Base-by-base conservation (phyloP, 2,329 filamentous ascomycete genomes). In the Dothistroma pini region DNA sequence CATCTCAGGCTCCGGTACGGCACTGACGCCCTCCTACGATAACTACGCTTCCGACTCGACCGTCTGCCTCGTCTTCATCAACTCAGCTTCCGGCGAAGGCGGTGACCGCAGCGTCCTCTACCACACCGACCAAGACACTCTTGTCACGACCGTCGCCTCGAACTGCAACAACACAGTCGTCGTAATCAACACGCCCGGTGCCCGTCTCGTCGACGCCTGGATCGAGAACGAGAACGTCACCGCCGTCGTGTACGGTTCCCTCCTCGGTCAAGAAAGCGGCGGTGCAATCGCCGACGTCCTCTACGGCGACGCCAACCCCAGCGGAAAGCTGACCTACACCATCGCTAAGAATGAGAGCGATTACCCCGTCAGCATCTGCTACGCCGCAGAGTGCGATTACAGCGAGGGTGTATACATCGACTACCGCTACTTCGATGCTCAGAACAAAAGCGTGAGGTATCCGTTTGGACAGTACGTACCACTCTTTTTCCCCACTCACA, bases 331-430 rank as follows among this genome's bases (percentile, higher is more conserved):
- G 7, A 64, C 67, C 4, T 73, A 71, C 61, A 69, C 67, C 34
- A 69, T 70, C 57, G 70, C 69, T 14, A 72, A 70, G 62, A 68
- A 68, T 31, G 69, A 65, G 25, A 57, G 52, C 19, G 71, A 73
- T 50, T 70, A 72, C 48, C 88, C 88, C 0, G 85, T 88, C 0
- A 89, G 84, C 75, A 83, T 87, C 74, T 90, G 88, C 73, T 61
- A 73, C 59, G 75, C 74, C 0, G 76, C 75, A 71, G 77, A 80
- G 61, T 75, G 74, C 50, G 65, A 71, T 54, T 74, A 70, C 62
- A 63, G 66, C 35, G 78, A 78, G 70, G 75, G 77, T 35, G 65
- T 79, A 2, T 74, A 75, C 62, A 75, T 79, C 63, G 78, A 80
- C 62, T 80, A 80, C 68, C 72, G 77, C 38, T 67, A 71, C 41